Percentiles rank a stretch among this genome's conserved stretches.
These are phyloP conservation scores for Apiospora sp. DNA, from an alignment of 2,329 filamentous ascomycete genomes.

Conservation along the genomic window DNA sequence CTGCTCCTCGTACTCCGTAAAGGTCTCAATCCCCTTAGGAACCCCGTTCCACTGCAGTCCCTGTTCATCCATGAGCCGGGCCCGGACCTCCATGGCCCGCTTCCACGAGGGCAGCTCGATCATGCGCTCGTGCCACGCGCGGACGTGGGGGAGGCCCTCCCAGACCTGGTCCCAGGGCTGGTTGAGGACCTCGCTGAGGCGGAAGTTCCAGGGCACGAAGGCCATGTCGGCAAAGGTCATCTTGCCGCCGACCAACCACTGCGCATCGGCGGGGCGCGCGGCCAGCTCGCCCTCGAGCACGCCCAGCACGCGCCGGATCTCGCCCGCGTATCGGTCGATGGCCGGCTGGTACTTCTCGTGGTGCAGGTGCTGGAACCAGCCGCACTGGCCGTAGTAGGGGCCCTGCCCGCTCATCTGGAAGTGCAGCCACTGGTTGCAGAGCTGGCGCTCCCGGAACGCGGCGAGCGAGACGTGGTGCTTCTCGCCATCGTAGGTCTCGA, in stretches of 20 bases:
- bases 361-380: conserved; percentile 52
- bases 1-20: conserved; percentile 40
- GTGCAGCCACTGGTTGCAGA: conserved; percentile 54
- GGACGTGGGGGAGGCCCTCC: conserved; percentile 37
- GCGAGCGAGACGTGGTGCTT: not conserved
- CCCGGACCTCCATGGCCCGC: conserved; percentile 42
- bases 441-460: conserved; percentile 35
- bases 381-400: conserved; percentile 56
- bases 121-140: conserved; percentile 49
- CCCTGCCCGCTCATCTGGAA: conserved; percentile 56
- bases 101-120: conserved; percentile 43
- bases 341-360: conserved; percentile 48
- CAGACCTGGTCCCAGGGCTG: conserved; percentile 36
- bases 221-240: conserved; percentile 33
- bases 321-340: conserved; percentile 54
- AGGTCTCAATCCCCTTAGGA: conserved; percentile 44
- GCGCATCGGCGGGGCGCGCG: conserved; percentile 32
- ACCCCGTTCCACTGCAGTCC: conserved; percentile 46
- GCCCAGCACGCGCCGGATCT: conserved; percentile 51
- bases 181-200: conserved; percentile 30
- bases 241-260: conserved; percentile 34
- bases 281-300: conserved; percentile 52
- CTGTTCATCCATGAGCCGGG: conserved; percentile 46
- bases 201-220: conserved; percentile 30
- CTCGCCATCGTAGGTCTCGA: conserved; percentile 45